These are phyloP conservation scores for Mariannaea sp. DNA, from an alignment of 2,329 filamentous ascomycete species.

Conservation along the genomic window DNA sequence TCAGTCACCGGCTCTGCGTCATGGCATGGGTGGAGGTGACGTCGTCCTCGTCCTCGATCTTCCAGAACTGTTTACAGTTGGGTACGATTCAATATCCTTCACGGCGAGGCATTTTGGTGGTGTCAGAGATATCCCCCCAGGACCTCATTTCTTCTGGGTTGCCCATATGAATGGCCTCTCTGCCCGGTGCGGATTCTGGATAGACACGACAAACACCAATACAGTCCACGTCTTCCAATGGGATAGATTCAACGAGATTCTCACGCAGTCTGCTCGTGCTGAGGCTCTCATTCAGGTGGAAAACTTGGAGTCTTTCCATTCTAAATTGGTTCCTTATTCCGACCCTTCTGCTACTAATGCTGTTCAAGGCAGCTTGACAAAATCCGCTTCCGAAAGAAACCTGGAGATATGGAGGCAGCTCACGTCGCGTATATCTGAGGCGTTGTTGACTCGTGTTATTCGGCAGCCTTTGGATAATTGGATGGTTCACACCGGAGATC, in stretches of 20 bases:
- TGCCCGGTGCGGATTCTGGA: constrained; percentile 62
- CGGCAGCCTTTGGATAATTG: constrained; percentile 50
- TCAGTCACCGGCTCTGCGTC: constrained; percentile 24
- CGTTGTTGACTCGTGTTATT: constrained; percentile 54
- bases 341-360: constrained; percentile 40
- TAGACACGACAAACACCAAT: constrained; percentile 46
- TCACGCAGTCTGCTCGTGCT: constrained; percentile 53
- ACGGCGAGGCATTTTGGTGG: constrained; percentile 56
- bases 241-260: constrained; percentile 60
- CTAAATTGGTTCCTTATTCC: constrained; percentile 52
- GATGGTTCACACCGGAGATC: constrained; percentile 59
- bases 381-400: constrained; percentile 31
- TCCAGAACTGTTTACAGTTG: constrained; percentile 56
- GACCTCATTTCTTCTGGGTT: constrained; percentile 65
- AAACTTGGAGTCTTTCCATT: constrained; percentile 46
- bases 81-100: constrained; percentile 58
- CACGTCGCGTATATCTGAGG: constrained; percentile 52
- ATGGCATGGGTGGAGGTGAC: constrained; percentile 50
- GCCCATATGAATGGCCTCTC: constrained; percentile 54
- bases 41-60: constrained; percentile 58
- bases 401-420: constrained; percentile 57
- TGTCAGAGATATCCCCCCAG: constrained; percentile 58
- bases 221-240: constrained; percentile 56
- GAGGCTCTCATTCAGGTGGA: constrained; percentile 53
- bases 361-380: constrained; percentile 24